A percentile compares a stretch with the other conserved stretches of the same genome.
Evolutionary conservation across 2,329 filamentous ascomycete species (phyloP).

Genomic region (Penicillium polonicum): DNA sequence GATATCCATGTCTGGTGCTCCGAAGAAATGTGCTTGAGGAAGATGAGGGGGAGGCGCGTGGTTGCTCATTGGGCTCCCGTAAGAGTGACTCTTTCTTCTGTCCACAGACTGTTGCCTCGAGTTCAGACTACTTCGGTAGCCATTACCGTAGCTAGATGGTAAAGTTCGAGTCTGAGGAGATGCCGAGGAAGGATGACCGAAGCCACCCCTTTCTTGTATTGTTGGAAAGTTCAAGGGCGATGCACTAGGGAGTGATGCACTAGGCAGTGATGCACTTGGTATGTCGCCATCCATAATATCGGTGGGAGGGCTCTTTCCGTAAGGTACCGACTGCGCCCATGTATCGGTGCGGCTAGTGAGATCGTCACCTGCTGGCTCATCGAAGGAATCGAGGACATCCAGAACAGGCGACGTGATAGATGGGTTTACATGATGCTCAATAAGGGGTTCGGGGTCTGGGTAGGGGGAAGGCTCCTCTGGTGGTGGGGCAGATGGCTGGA

Average conservation of each 20-base stretch:
- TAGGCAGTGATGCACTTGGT: conserved; percentile 37
- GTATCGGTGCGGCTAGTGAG: conserved; percentile 40
- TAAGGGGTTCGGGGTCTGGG: conserved; percentile 23
- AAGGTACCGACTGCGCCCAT: conserved; percentile 48
- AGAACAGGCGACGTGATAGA: conserved; percentile 40
- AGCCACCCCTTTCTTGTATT: conserved; percentile 39
- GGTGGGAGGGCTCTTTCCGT: conserved; percentile 46
- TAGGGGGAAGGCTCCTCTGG: conserved; percentile 33
- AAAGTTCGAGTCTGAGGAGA: conserved; percentile 45
- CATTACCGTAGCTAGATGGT: conserved; percentile 45
- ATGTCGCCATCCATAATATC: conserved; percentile 38
- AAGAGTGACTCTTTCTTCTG: conserved; percentile 40
- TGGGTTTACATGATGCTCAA: conserved; percentile 26
- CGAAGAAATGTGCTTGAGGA: conserved; percentile 74
- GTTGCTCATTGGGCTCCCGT: conserved; percentile 37
- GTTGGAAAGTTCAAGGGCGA: conserved; percentile 44
- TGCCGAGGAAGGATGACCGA: conserved; percentile 44
- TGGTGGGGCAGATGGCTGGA: conserved; percentile 26
- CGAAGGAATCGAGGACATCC: conserved; percentile 37
- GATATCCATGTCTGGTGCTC: conserved; percentile 69
- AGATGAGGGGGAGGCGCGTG: conserved; percentile 66
- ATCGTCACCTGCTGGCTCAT: conserved; percentile 34
- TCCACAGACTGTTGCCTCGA: conserved; percentile 41
- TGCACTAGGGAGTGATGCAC: conserved; percentile 37
- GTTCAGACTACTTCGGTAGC: conserved; percentile 36